Evolutionary conservation across 164 flowering plant genomes (phyloP), one percentile per base, ranked within the genome.

Genomic region (Taxillus chinensis): DNA sequence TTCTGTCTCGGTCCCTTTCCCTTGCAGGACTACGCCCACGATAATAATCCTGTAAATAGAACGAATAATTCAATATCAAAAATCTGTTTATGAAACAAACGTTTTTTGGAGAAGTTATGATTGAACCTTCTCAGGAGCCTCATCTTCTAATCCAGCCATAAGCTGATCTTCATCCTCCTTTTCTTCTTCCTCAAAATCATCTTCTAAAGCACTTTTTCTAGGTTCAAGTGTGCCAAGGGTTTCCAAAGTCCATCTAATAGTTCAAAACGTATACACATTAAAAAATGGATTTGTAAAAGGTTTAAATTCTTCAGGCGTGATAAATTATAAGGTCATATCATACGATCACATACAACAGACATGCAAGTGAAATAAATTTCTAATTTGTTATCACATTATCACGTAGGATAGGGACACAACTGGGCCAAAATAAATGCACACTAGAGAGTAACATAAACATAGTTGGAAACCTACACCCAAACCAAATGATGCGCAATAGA

Each of bases 181-280:
- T 61, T 91, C 97, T 63, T 95, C 98, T 77, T 89, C 99, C 71
- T 95, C 99, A 74, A 87, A 95, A 72, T 95, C 99, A 78, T 95
- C 99, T 72, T 95, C 99, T 70, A 95, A 69, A n/a, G 91, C 97
- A 79, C 99, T 95, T 84, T 84, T 87, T 67, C 97, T 83, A 13
- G 80, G 93, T 57, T 86, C 93, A 69, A 95, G 63, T 42, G 82
- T 54, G 58, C 90, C 93, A 65, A 69, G 15, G 5, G 87, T 60
- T 72, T 95, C 99, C 68, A 95, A 89, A 63, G 80, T 85, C 95
- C 86, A 86, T 73, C 98, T 92, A 75, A 3, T 4, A 57, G 4
- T 10, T 13, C 13, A 40, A n/a, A 54, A 54, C 17, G 17, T 17
- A 5, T 54, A 14, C 3, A 5, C 27, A 14, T 14, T 5, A 27